A percentile compares a stretch with the other conserved stretches of the same genome.
Conservation (phyloP, 2,329 filamentous ascomycete species). For the Paecilomyces variotii region DNA sequence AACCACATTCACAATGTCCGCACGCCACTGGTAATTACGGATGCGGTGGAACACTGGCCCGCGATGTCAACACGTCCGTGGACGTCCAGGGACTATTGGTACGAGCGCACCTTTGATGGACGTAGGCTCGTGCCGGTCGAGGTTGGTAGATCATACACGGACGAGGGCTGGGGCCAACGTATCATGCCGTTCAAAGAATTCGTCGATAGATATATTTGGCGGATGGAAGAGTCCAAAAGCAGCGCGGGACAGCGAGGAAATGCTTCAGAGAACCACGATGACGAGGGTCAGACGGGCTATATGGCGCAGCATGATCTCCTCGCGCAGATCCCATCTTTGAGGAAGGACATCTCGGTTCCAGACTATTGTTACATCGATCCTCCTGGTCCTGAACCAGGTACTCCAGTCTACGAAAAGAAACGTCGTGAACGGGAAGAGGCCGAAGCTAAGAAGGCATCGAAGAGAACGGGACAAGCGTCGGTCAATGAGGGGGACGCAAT, state of each 20-base stretch:
- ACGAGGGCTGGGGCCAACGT: constrained; percentile 73
- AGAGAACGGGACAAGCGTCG: constrained; percentile 27
- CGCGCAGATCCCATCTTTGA: constrained; percentile 67
- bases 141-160: constrained; percentile 78
- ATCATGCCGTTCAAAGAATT: constrained; percentile 70
- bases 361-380: constrained; percentile 75
- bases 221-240: constrained; percentile 1
- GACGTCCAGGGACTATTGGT: constrained; percentile 65
- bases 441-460: constrained; percentile 11
- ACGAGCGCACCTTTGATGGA: constrained; percentile 65
- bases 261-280: constrained; percentile 3
- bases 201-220: constrained; percentile 52
- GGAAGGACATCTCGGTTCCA: constrained; percentile 67
- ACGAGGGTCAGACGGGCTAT: constrained; percentile 54
- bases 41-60: constrained; percentile 64
- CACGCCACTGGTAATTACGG: constrained; percentile 62
- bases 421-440: constrained; percentile 13
- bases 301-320: constrained; percentile 89
- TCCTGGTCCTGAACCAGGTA: constrained; percentile 46
- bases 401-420: constrained; percentile 37
- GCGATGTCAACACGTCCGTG: constrained; percentile 62
- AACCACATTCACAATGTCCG: constrained; percentile 44
- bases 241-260: not conserved
- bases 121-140: constrained; percentile 78
- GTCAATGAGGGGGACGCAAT: not conserved